Evolutionary conservation across 2,329 filamentous ascomycete genomes (phyloP).

Genomic region (Aspergillus brasiliensis): DNA sequence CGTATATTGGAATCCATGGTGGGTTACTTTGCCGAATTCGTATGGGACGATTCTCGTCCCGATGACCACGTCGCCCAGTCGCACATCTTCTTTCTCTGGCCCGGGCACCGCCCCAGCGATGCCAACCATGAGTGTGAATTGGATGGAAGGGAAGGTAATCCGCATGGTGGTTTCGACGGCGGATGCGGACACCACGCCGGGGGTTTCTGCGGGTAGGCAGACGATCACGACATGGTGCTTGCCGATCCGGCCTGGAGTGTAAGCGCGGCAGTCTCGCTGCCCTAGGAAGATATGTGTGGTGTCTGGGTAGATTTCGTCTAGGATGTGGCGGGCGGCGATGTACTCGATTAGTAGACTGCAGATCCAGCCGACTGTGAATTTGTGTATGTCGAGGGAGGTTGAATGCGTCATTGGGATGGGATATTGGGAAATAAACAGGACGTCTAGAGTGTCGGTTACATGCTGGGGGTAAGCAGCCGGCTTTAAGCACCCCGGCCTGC

Average conservation of each 20-base stretch:
- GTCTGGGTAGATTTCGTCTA: constrained; percentile 14
- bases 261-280: constrained; percentile 10
- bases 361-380: constrained; percentile 23
- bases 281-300: not conserved
- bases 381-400: not conserved
- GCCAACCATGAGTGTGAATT: constrained; percentile 21
- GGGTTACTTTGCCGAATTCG: constrained; percentile 22
- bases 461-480: no score
- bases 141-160: constrained; percentile 20
- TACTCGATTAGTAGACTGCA: constrained; percentile 21
- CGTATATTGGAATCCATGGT: constrained; percentile 16
- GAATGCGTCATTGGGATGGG: not conserved
- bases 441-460: no score
- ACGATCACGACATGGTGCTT: constrained; percentile 16
- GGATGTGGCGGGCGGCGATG: constrained; percentile 18
- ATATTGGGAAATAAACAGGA: not conserved
- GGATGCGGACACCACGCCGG: constrained; percentile 15
- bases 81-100: constrained; percentile 17
- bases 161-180: not conserved
- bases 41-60: constrained; percentile 24
- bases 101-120: constrained; percentile 25
- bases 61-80: constrained; percentile 28
- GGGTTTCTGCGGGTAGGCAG: constrained; percentile 7
- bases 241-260: constrained; percentile 9
- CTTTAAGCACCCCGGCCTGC: no score